Base-by-base conservation (phyloP, 164 flowering plant genomes). In the Cinnamomum chago region DNA sequence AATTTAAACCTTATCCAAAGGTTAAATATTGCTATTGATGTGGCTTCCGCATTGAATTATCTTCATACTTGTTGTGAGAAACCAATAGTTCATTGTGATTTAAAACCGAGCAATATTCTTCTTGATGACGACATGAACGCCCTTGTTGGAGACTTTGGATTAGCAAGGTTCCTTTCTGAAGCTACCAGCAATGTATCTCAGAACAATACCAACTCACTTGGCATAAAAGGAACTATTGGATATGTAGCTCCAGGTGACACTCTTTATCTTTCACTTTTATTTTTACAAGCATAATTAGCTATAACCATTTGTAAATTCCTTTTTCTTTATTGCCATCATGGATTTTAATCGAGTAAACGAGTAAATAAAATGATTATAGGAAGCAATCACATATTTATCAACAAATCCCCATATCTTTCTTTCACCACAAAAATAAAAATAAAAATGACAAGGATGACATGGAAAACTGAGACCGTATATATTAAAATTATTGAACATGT, bases 31-130 rank as follows among this genome's bases (percentile, higher is more conserved):
- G 76, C 76, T 1, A 10, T 74, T 3, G 65, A 74, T 68, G 76
- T 74, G 2, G 76, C 76, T 24, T 65, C 2, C 0, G 68, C 68
- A 65, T 68, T 75, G 40, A 67, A 58, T 23, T 69, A 75, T 70
- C 78, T 62, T 62, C 73, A 70, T 51, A 51, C 50, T 62, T 50
- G 28, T 47, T 47, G 17, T 10, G 28, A 62, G 40, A 28, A 22
- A 17, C 50, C 72, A 5, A 58, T 74, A 9, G 58, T 58, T 35
- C 76, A 74, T 58, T 51, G 66, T 33, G 76, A 74, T 67, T 25
- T 71, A 27, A 71, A 70, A 25, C 58, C 17, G 20, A 65, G 68
- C 68, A 65, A 65, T 65, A 27, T 65, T 65, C 68, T 65, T n/a
- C 35, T 65, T 1, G 68, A 65, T 0, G 33, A 65, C 11, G 35